Base-by-base conservation (phyloP, 208 protist genomes). In the Trypanosoma scelopori region DNA sequence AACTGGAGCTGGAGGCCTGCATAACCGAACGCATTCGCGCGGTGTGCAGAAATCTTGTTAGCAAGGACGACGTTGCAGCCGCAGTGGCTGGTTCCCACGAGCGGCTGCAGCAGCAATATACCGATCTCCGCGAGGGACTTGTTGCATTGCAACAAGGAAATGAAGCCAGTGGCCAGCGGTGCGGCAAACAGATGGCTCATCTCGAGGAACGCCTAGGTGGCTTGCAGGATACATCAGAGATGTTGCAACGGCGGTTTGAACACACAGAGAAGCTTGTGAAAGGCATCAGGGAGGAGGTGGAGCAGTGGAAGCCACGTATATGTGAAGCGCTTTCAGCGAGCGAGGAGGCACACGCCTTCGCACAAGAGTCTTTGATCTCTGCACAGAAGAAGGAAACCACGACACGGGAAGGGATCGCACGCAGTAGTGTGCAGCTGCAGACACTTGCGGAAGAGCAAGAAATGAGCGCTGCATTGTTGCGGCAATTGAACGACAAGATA, bases 221-320 rank as follows among this genome's bases (percentile, higher is more conserved):
- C 1, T 1, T 58, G 13, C 66, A 65, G 23, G 25, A 48, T 9
- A 30, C 47, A 25, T 27, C 32, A 32, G 56, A 59, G 32, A 56
- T 51, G 46, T 56, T 70, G 5, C 60, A 71, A 60, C 71, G 75
- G 42, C 66, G 79, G 25, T 57, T 81, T 43, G 46, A 51, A 18
- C 61, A 71, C 12, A 62, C 35, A 15, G 49, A 58, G 43, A 67
- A 81, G 39, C 70, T 60, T 11, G 46, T 49, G 12, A 35, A 60
- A 3, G 42, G 63, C 9, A 43, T 45, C 0, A 23, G 48, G 16
- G 51, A 69, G 11, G 79, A 84, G 22, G 66, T 69, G 27, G 46
- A 64, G 49, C 25, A 67, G 20, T 70, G 65, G 5, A 55, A 60
- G 53, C 16, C 42, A 20, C 64, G 64, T 30, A 1, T 69, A 7